Evolutionary conservation across 1,284 basidiomycete species (phyloP).

Genomic region (Pseudozyma sp.): DNA sequence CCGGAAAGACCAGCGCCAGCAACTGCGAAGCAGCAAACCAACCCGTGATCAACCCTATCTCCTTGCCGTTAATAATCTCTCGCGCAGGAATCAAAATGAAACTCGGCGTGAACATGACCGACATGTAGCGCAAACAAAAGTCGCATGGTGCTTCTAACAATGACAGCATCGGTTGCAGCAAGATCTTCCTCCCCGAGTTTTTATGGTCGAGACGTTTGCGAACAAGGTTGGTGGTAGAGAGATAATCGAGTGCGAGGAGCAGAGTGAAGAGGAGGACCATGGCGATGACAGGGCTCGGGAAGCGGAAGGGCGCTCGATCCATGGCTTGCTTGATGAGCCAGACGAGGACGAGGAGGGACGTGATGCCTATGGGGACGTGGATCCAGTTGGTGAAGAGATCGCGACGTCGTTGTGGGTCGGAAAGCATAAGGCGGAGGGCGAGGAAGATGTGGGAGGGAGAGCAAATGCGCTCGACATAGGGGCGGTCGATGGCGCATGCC

Average conservation of each 20-base stretch:
- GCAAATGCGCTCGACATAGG: conserved; percentile 17
- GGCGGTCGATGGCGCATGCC: conserved; percentile 17
- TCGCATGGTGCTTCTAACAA: conserved; percentile 60
- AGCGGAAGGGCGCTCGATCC: conserved; percentile 52
- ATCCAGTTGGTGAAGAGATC: conserved; percentile 58
- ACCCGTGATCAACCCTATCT: conserved; percentile 57
- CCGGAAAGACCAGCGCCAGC: conserved; percentile 50
- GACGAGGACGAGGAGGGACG: conserved; percentile 38
- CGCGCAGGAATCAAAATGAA: conserved; percentile 62
- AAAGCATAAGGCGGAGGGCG: conserved; percentile 24
- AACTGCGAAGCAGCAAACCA: conserved; percentile 58
- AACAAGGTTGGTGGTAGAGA: conserved; percentile 20
- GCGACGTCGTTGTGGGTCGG: conserved; percentile 16
- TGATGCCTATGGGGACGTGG: conserved; percentile 57
- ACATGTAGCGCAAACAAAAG: conserved; percentile 62
- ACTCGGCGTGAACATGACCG: conserved; percentile 59
- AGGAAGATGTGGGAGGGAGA: conserved; percentile 28
- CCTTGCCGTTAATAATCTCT: conserved; percentile 53
- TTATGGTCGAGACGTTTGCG: neutral
- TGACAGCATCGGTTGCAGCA: conserved; percentile 16
- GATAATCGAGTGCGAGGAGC: conserved; percentile 49
- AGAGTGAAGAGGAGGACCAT: conserved; percentile 49
- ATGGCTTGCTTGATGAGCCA: conserved; percentile 56
- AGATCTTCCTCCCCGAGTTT: conserved; percentile 4
- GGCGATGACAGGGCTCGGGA: conserved; percentile 55